Evolutionary conservation across 768 basidiomycete species (phyloP).

Genomic region (Sporobolomyces phaffii): DNA sequence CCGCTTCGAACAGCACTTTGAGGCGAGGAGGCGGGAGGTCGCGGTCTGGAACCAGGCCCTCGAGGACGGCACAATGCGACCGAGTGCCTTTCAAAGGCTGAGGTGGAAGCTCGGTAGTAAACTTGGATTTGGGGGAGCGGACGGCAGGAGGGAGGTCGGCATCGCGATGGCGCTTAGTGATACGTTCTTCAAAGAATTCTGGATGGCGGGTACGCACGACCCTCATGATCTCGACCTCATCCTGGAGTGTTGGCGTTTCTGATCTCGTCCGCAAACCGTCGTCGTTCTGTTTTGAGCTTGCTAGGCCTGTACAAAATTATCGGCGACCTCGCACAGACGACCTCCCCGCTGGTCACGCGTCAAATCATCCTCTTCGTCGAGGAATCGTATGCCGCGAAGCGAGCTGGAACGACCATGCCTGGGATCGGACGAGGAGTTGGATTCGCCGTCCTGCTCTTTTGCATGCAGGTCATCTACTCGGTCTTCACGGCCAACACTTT

Average conservation of each 20-base stretch:
- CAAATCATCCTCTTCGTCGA: slow-evolving; percentile 64
- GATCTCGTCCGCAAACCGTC: not conserved
- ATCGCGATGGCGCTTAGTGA: slow-evolving; percentile 50
- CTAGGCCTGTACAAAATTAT: slow-evolving; percentile 44
- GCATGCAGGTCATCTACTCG: slow-evolving; percentile 49
- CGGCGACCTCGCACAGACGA: slow-evolving; percentile 64
- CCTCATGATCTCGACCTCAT: slow-evolving; percentile 28
- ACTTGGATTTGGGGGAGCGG: slow-evolving; percentile 57
- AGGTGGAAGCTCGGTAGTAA: slow-evolving; percentile 45
- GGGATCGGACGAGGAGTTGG: slow-evolving; percentile 55
- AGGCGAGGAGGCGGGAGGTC: slow-evolving; percentile 49
- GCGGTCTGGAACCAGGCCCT: slow-evolving; percentile 54
- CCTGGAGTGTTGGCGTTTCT: not conserved
- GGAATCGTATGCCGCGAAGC: slow-evolving; percentile 55
- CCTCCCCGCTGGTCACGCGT: slow-evolving; percentile 69
- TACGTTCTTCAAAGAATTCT: slow-evolving; percentile 25
- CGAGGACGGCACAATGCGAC: not conserved
- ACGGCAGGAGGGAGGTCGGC: slow-evolving; percentile 17
- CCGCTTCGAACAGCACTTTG: slow-evolving; percentile 54
- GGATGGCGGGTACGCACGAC: slow-evolving; percentile 6
- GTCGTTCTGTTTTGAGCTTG: slow-evolving; percentile 50
- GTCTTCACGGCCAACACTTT: slow-evolving; percentile 38
- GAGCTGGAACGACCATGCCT: slow-evolving; percentile 42
- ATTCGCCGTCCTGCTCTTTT: slow-evolving; percentile 63
- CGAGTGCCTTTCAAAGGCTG: not conserved